A percentile compares a stretch with the other conserved stretches of the same genome.
Evolutionary conservation across 352 stramenopile species (phyloP).

Genomic region (Phytophthora pluvialis): DNA sequence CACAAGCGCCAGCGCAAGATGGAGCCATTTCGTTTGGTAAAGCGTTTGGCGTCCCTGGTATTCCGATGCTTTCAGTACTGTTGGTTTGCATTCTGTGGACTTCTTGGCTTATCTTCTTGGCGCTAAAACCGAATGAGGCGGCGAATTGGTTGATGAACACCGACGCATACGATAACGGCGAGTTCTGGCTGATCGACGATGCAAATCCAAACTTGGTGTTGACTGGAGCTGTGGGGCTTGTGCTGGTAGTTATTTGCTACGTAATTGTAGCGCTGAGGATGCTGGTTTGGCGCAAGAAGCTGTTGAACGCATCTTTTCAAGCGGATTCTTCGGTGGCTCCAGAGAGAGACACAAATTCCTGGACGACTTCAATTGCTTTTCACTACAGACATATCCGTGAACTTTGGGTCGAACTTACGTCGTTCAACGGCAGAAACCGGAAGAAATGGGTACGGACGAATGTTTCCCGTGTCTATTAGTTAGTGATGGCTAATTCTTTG

Average conservation of each 20-base stretch:
- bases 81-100: slow-evolving; percentile 27
- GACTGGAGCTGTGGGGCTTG: slow-evolving; percentile 5
- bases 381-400: neutral
- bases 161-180: slow-evolving; percentile 20
- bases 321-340: neutral
- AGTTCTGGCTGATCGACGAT: slow-evolving; percentile 33
- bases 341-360: neutral
- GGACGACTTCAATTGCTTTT: neutral
- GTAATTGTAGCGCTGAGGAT: slow-evolving; percentile 18
- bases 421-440: slow-evolving; percentile 27
- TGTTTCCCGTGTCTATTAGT: neutral
- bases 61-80: slow-evolving; percentile 23
- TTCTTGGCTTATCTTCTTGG: slow-evolving; percentile 24
- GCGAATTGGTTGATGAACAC: slow-evolving; percentile 34
- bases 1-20: too few relatives aligned
- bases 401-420: slow-evolving; percentile 23
- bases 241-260: slow-evolving; percentile 14
- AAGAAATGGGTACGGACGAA: slow-evolving; percentile 28
- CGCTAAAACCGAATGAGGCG: slow-evolving; percentile 18
- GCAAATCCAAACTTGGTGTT: slow-evolving; percentile 2
- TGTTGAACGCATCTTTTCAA: slow-evolving; percentile 2
- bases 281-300: slow-evolving; percentile 18
- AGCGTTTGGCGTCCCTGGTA: slow-evolving; percentile 19
- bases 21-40: neutral
- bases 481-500: neutral